These are phyloP conservation scores for Clarireedia homoeocarpa DNA, from an alignment of 2,329 filamentous ascomycete genomes.

Conservation along the genomic window DNA sequence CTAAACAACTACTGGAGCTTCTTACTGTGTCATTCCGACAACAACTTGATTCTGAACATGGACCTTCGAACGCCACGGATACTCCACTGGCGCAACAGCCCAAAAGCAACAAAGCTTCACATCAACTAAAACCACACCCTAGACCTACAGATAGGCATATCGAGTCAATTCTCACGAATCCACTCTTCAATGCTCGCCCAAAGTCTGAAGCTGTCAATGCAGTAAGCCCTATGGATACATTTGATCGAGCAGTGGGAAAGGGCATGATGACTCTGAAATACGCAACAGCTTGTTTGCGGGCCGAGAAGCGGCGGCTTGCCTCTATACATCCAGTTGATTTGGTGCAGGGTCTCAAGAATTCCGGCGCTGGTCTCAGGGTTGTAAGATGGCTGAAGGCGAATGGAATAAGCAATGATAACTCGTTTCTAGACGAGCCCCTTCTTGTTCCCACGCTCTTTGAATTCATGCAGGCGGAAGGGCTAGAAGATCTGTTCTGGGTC, in stretches of 20 bases:
- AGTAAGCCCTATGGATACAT: slow-evolving; percentile 26
- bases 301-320: slow-evolving; percentile 18
- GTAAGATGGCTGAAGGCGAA: slow-evolving; percentile 27
- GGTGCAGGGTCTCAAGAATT: slow-evolving; percentile 22
- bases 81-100: neutral
- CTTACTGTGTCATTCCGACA: slow-evolving; percentile 56
- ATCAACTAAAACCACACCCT: slow-evolving; percentile 12
- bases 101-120: slow-evolving; percentile 14
- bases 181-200: slow-evolving; percentile 32
- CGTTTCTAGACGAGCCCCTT: slow-evolving; percentile 16
- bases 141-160: slow-evolving; percentile 37
- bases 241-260: slow-evolving; percentile 25
- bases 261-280: slow-evolving; percentile 25
- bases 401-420: slow-evolving; percentile 17
- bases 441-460: slow-evolving; percentile 22
- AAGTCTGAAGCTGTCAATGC: neutral
- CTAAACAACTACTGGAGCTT: slow-evolving; percentile 48
- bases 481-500: slow-evolving; percentile 23
- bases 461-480: slow-evolving; percentile 27
- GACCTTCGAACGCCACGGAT: slow-evolving; percentile 24
- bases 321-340: slow-evolving; percentile 14
- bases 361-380: slow-evolving; percentile 26
- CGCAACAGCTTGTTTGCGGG: slow-evolving; percentile 21
- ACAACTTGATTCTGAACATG: slow-evolving; percentile 52
- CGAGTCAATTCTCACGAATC: slow-evolving; percentile 42